A percentile compares a stretch with the other conserved stretches of the same genome.
phyloP scores from a whole-genome alignment of 805 yeast genomes.

The Lachancea thermotolerans region DNA sequence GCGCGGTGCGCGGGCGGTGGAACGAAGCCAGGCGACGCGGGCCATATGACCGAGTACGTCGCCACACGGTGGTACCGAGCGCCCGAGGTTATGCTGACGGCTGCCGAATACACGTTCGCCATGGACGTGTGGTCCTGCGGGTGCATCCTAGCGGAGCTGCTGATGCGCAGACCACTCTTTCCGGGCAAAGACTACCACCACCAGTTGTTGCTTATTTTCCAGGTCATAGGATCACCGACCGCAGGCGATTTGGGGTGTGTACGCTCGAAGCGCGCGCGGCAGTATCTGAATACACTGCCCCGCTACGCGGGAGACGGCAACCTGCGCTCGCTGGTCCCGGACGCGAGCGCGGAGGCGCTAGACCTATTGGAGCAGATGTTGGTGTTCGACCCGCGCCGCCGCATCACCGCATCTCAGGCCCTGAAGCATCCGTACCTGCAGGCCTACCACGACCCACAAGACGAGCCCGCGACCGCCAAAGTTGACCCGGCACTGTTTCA shows the following conservation, averaged over 20 bases:
- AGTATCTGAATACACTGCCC: slow-evolving; percentile 77
- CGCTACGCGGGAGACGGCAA: slow-evolving; percentile 32
- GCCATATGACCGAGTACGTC: slow-evolving; percentile 85
- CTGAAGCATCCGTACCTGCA: slow-evolving; percentile 77
- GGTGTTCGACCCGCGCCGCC: slow-evolving; percentile 72
- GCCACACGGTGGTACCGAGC: slow-evolving; percentile 98
- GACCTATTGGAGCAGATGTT: slow-evolving; percentile 64
- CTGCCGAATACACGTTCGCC: slow-evolving; percentile 88
- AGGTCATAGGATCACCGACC: slow-evolving; percentile 81
- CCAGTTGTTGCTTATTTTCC: slow-evolving; percentile 78
- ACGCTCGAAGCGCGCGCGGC: slow-evolving; percentile 78
- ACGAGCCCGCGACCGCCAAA: slow-evolving; percentile 81
- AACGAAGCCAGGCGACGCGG: slow-evolving; percentile 14
- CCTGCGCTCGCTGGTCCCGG: slow-evolving; percentile 34
- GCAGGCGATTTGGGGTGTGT: slow-evolving; percentile 70
- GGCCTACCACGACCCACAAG: slow-evolving; percentile 90
- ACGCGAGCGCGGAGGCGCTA: slow-evolving; percentile 58
- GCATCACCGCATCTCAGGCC: slow-evolving; percentile 82
- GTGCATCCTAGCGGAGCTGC: slow-evolving; percentile 87
- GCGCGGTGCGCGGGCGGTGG: slow-evolving; percentile 43
- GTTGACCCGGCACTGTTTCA: slow-evolving; percentile 84
- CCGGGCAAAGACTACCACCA: slow-evolving; percentile 94
- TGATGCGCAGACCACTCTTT: slow-evolving; percentile 79
- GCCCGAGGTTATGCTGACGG: slow-evolving; percentile 94
- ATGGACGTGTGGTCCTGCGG: slow-evolving; percentile 98